phyloP scores from a whole-genome alignment of 768 basidiomycete species.

The Rhodotorula taiwanensis region DNA sequence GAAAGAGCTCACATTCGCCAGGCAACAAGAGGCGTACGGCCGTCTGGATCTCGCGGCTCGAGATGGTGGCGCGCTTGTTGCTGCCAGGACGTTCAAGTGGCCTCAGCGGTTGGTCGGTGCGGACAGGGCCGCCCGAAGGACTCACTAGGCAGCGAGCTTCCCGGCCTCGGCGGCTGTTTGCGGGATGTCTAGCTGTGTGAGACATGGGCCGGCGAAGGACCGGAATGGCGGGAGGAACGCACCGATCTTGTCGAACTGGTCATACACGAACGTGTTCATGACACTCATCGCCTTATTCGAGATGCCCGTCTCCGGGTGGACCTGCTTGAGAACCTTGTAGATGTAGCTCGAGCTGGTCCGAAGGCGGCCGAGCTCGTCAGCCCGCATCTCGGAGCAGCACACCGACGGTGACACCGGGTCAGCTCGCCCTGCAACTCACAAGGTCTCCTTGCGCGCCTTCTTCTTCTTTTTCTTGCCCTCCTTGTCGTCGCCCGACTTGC shows the following conservation, averaged over 20 bases:
- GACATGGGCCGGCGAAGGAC: neutral
- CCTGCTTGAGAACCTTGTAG: slow-evolving; percentile 50
- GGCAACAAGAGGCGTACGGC: slow-evolving; percentile 94
- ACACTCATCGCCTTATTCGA: slow-evolving; percentile 58
- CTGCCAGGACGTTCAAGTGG: too few species aligned
- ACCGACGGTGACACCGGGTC: too few species aligned
- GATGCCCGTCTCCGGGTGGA: slow-evolving; percentile 96
- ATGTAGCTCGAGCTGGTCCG: slow-evolving; percentile 38
- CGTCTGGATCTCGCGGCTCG: slow-evolving; percentile 96
- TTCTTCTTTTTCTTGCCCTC: neutral
- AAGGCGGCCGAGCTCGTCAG: too few species aligned
- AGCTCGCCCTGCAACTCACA: too few species aligned
- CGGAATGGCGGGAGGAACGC: neutral
- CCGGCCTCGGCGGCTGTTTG: slow-evolving; percentile 50
- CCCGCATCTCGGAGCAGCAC: too few species aligned
- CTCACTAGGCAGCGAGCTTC: slow-evolving; percentile 84
- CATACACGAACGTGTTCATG: slow-evolving; percentile 36
- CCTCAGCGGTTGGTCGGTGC: too few species aligned
- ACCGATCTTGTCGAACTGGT: slow-evolving; percentile 51
- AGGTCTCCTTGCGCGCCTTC: slow-evolving; percentile 59
- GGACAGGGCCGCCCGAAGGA: slow-evolving; percentile 50
- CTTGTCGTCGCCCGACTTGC: neutral
- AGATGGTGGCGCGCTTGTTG: slow-evolving; percentile 98
- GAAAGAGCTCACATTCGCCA: too few species aligned
- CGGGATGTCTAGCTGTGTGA: slow-evolving; percentile 42